phyloP scores from a whole-genome alignment of 768 basidiomycete species.

The Strobilomyces echinocephalus region DNA sequence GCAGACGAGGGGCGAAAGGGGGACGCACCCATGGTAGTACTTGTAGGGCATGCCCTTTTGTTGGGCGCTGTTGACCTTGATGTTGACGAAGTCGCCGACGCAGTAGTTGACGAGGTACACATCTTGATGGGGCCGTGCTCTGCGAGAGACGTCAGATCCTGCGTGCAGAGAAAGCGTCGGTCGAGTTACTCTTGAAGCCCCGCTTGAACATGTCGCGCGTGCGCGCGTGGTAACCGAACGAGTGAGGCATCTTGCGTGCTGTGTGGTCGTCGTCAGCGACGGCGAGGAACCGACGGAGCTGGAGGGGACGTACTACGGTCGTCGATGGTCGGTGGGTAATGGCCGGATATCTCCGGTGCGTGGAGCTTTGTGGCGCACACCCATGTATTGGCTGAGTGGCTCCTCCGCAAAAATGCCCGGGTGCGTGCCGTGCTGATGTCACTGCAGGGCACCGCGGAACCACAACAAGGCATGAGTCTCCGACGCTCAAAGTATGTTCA shows the following conservation, averaged over 20 bases:
- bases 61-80: slow-evolving; percentile 98
- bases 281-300: slow-evolving; percentile 9
- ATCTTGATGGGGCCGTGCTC: slow-evolving; percentile 87
- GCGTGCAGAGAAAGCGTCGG: slow-evolving; percentile 4
- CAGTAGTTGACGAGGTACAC: slow-evolving; percentile 88
- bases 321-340: slow-evolving; percentile 43
- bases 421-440: slow-evolving; percentile 46
- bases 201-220: slow-evolving; percentile 99
- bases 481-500: slow-evolving; percentile 59
- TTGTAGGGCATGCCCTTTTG: slow-evolving; percentile 99
- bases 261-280: slow-evolving; percentile 7
- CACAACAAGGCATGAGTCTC: slow-evolving; percentile 91
- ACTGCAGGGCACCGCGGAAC: slow-evolving; percentile 79
- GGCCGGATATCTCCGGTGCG: slow-evolving; percentile 55
- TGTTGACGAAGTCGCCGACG: slow-evolving; percentile 98
- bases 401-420: slow-evolving; percentile 81
- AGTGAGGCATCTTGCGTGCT: slow-evolving; percentile 96
- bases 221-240: slow-evolving; percentile 99
- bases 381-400: slow-evolving; percentile 25
- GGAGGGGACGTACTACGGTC: slow-evolving; percentile 44
- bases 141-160: slow-evolving; percentile 29
- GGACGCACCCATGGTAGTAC: slow-evolving; percentile 89
- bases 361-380: slow-evolving; percentile 50
- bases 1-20: not conserved
- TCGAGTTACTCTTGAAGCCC: slow-evolving; percentile 86